A percentile compares a stretch with the other conserved stretches of the same genome.
These are phyloP conservation scores for Neonectria coccinea DNA, from an alignment of 2,329 filamentous ascomycete genomes.

Conservation along the genomic window DNA sequence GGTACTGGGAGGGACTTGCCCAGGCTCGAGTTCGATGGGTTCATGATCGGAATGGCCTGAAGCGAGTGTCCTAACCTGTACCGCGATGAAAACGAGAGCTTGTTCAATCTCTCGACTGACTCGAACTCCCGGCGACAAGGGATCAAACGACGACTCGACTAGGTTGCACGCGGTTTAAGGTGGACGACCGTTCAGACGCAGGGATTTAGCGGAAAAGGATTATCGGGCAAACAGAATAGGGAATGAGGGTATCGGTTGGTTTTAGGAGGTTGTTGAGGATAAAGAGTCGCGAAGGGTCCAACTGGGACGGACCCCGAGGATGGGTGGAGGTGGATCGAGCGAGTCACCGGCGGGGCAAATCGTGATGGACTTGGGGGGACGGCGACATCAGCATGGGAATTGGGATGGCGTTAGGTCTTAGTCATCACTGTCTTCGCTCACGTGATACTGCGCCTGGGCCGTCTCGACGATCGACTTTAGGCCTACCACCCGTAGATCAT, in stretches of 20 bases:
- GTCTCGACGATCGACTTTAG: background rate
- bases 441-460: conserved; percentile 17
- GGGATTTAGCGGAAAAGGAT: background rate
- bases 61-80: background rate
- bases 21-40: conserved; percentile 48
- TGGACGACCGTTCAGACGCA: background rate
- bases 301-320: conserved; percentile 52
- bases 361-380: conserved; percentile 45
- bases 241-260: conserved; percentile 27
- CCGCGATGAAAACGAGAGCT: conserved; percentile 18
- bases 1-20: conserved; percentile 66
- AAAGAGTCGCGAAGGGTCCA: conserved; percentile 48
- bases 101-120: conserved; percentile 27
- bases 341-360: conserved; percentile 55
- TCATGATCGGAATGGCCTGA: conserved; percentile 47
- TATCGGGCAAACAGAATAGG: conserved; percentile 7
- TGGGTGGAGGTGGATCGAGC: conserved; percentile 47
- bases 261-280: conserved; percentile 27
- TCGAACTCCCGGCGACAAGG: conserved; percentile 8
- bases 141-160: background rate
- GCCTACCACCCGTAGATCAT: too few relatives aligned
- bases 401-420: conserved; percentile 37
- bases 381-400: conserved; percentile 17
- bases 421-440: conserved; percentile 32
- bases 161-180: background rate